Percentiles rank a stretch among this genome's conserved stretches.
phyloP scores from a whole-genome alignment of 257 asterid genomes.

The Primulina tabacum region DNA sequence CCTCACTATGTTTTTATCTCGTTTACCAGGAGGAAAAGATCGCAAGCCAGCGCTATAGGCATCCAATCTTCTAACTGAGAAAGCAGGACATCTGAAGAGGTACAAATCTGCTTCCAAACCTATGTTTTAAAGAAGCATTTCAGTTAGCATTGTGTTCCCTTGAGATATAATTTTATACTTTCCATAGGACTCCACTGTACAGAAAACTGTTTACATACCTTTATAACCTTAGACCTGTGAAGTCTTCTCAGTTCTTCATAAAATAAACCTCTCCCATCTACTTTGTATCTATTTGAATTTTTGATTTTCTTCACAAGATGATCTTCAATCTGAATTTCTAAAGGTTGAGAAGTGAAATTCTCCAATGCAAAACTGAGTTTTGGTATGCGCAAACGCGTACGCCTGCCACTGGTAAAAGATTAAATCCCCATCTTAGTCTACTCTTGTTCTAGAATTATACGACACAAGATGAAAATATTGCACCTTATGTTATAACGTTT shows the following conservation, averaged over 20 bases:
- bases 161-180: background rate
- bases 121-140: background rate
- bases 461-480: background rate
- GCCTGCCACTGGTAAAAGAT: too few species aligned
- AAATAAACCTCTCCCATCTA: background rate
- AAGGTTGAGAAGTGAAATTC: background rate
- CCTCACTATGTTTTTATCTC: background rate
- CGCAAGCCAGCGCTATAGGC: slow-evolving; percentile 2
- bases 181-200: background rate
- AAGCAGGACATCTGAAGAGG: slow-evolving; percentile 8
- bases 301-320: background rate
- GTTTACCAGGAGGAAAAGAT: slow-evolving; percentile 21
- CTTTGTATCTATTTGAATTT: background rate
- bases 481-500: slow-evolving; percentile 5
- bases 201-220: background rate
- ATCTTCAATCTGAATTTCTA: background rate
- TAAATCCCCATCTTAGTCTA: background rate
- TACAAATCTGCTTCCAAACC: background rate
- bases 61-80: slow-evolving; percentile 1
- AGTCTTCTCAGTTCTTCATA: background rate
- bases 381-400: background rate
- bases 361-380: background rate
- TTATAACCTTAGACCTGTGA: background rate
- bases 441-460: background rate
- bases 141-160: background rate